phyloP scores from a whole-genome alignment of 2,329 filamentous ascomycete genomes.

The Westerdykella ornata region DNA sequence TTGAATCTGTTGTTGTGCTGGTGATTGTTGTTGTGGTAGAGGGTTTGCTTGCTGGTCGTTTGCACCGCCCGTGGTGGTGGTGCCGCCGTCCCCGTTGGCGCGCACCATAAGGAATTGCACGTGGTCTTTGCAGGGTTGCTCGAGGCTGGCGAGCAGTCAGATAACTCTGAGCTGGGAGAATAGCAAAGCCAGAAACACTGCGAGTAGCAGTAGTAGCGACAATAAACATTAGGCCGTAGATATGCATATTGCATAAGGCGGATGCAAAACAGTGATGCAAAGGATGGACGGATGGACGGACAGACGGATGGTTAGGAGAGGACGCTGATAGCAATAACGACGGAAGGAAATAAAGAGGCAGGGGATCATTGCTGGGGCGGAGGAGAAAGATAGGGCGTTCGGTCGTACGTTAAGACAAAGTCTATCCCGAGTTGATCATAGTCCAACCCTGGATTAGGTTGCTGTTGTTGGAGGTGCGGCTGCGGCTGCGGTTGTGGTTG shows the following conservation, averaged over 20 bases:
- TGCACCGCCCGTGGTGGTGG: too few relatives aligned
- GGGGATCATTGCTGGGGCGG: conserved; percentile 35
- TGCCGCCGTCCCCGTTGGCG: conserved; percentile 48
- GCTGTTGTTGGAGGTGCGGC: conserved; percentile 8
- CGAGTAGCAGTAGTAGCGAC: not conserved
- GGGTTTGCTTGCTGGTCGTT: too few relatives aligned
- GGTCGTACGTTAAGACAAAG: conserved; percentile 83
- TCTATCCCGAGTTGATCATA: conserved; percentile 81
- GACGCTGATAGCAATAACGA: too few relatives aligned
- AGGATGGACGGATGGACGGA: conserved; percentile 13
- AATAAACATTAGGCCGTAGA: conserved; percentile 7
- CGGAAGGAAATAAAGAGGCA: conserved; percentile 4
- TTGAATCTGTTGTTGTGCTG: too few relatives aligned
- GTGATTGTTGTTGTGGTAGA: too few relatives aligned
- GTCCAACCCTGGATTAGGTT: conserved; percentile 49
- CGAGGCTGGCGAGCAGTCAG: conserved; percentile 53
- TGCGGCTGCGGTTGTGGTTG: conserved; percentile 12
- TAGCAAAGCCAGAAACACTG: not conserved
- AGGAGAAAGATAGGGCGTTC: conserved; percentile 53
- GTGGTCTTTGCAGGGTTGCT: conserved; percentile 90
- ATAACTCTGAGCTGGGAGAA: not conserved
- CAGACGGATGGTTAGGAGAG: not conserved
- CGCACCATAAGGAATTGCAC: conserved; percentile 68
- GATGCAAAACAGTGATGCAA: conserved; percentile 12
- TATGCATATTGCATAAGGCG: conserved; percentile 15